phyloP scores from a whole-genome alignment of 371 early-diverging fungal genomes.

The Entomophthora muscae region DNA sequence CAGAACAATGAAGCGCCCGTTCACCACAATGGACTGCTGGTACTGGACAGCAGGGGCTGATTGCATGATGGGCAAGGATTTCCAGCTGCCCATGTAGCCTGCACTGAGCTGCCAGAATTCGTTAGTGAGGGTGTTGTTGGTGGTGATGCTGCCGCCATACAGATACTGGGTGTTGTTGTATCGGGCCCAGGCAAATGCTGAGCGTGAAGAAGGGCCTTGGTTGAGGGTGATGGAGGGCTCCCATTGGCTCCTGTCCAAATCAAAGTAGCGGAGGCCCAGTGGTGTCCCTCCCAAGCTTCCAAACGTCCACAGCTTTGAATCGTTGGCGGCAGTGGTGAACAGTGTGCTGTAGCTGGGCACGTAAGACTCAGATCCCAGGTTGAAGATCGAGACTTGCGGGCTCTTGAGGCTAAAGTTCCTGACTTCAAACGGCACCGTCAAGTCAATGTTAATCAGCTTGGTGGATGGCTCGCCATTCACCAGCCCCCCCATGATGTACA shows the following conservation, averaged over 20 bases:
- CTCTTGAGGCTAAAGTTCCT: not conserved
- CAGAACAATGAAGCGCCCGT: not conserved
- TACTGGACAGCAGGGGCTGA: not conserved
- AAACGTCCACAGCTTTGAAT: not conserved
- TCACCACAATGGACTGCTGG: not conserved
- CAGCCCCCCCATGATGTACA: constrained; percentile 6
- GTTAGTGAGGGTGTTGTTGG: not conserved
- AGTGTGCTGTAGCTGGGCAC: not conserved
- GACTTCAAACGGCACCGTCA: not conserved
- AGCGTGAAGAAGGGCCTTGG: not conserved
- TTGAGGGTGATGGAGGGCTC: not conserved
- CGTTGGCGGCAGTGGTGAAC: not conserved
- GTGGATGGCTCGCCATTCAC: not conserved
- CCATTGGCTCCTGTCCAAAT: too few species aligned
- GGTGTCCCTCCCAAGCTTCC: not conserved
- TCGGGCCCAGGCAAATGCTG: not conserved
- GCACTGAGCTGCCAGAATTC: not conserved
- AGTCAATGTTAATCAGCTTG: not conserved
- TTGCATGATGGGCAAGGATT: not conserved
- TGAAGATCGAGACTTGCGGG: not conserved
- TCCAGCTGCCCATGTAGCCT: not conserved
- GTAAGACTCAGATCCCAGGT: not conserved
- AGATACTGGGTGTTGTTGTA: not conserved
- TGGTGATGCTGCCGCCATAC: not conserved
- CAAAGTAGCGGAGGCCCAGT: not conserved